These are phyloP conservation scores for Candida endomychidarum DNA, from an alignment of 805 yeast species.

Conservation along the genomic window DNA sequence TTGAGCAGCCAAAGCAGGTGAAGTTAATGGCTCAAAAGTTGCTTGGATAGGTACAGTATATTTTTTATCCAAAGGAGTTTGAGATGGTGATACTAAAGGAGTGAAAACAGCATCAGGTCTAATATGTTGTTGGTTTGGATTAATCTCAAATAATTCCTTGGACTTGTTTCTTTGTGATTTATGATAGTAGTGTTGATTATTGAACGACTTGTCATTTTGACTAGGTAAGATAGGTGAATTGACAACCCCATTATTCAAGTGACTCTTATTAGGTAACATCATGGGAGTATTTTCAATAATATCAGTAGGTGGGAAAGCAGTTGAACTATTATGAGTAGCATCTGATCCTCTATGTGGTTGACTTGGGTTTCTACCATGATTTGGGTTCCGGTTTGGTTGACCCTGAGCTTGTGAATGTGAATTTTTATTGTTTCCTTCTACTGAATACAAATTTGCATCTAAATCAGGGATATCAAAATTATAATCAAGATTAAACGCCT, in stretches of 20 bases:
- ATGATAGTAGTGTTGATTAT: conserved; percentile 42
- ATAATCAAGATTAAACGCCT: conserved; percentile 11
- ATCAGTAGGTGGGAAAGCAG: conserved; percentile 17
- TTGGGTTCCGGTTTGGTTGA: no score
- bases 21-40: conserved; percentile 56
- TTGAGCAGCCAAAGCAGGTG: conserved; percentile 63
- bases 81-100: conserved; percentile 76
- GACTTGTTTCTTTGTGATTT: conserved; percentile 22
- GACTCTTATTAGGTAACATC: conserved; percentile 12
- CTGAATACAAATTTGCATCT: conserved; percentile 5
- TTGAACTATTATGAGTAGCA: conserved; percentile 1
- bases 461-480: conserved; percentile 10
- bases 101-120: conserved; percentile 67
- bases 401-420: no score
- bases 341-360: no score
- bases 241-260: conserved; percentile 14
- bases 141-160: conserved; percentile 14
- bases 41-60: conserved; percentile 26
- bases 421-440: no score
- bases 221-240: conserved; percentile 41
- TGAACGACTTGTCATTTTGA: conserved; percentile 41
- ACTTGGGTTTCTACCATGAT: no score
- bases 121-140: conserved; percentile 31
- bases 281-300: conserved; percentile 13
- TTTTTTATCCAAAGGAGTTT: conserved; percentile 55